phyloP scores from a whole-genome alignment of 306 rosid species.

The Quillaja saponaria region DNA sequence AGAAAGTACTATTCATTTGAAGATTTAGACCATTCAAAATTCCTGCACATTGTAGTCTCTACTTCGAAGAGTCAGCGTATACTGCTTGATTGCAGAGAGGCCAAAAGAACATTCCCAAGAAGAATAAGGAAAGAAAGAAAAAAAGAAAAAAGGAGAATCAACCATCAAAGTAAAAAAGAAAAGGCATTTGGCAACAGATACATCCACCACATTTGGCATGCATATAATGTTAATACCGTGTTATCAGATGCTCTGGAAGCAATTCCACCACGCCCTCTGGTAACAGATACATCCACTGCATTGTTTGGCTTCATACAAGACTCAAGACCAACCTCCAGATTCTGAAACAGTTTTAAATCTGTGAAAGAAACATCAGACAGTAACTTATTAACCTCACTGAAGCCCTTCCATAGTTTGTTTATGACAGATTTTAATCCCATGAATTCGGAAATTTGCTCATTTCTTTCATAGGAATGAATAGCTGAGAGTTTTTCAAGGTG shows the following conservation, averaged over 20 bases:
- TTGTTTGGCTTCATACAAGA: conserved; percentile 47
- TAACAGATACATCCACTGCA: conserved; percentile 42
- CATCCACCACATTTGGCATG: conserved; percentile 6
- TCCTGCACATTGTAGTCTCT: too few species aligned
- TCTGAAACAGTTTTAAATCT: conserved; percentile 61
- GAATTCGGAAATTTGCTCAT: conserved; percentile 57
- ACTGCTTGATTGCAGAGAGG: too few species aligned
- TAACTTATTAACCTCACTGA: conserved; percentile 56
- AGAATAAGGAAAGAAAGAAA: too few species aligned
- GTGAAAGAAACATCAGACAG: conserved; percentile 46
- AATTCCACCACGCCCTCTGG: conserved; percentile 36
- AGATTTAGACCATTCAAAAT: too few species aligned
- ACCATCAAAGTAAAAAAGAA: neutral
- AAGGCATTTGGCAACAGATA: conserved; percentile 14
- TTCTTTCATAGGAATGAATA: conserved; percentile 51
- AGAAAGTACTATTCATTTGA: too few species aligned
- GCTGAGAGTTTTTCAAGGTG: conserved; percentile 63
- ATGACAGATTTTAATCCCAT: conserved; percentile 61
- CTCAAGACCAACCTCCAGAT: conserved; percentile 62
- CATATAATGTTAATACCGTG: conserved; percentile 57
- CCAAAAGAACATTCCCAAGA: too few species aligned
- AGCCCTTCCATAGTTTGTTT: conserved; percentile 59
- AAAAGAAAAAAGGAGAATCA: too few species aligned
- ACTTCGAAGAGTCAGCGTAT: conserved; percentile 6
- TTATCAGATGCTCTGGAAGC: conserved; percentile 35